Base-by-base conservation (phyloP, 2,329 filamentous ascomycete genomes). In the Sphaceloma murrayae region DNA sequence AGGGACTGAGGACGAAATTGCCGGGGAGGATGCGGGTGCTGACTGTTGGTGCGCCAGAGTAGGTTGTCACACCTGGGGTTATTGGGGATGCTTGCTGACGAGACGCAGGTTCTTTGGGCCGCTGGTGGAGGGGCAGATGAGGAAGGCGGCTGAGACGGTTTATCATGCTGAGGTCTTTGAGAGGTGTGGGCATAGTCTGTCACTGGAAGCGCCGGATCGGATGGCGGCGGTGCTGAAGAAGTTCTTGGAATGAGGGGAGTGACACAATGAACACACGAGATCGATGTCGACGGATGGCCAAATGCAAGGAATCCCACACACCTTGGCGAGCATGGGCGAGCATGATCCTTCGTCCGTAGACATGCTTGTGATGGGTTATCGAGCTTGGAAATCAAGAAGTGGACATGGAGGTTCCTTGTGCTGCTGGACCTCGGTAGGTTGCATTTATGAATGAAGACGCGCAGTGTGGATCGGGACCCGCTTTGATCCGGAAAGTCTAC, bases 1-100 rank as follows among this genome's bases (percentile, higher is more conserved):
- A 55, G 30, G 43, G 59, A 11, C 53, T 54, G 11, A 54, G 56
- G 36, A 49, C 48, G 29, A 58, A 58, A 46, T 45, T 61, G 16
- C 53, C 53, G 11, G 53, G 57, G 7, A 57, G 56, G 0, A 52
- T 58, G 7, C 57, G 58, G 0, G 52, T 60, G 4, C 56, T 61
- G 54, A 61, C 58, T 1, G 55, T 62, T 22, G 60, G 58, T 3
- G 59, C 59, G 8, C 58, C 60, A 2, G 58, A 62, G 36, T 40
- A 26, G 30, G 36, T 40, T 19, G 6, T 13, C 19, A 3, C 22
- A 29, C 2, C 9, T 2, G 7, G 16, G 9, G 14, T 3, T 38
- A 4, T 22, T 13, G 18, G 5, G 13, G 7, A n/a, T 4, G 36
- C 2, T 26, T 2, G 13, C 36, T 30, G 24, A 40, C n/a, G 14